Conservation (phyloP, 2,329 filamentous ascomycete genomes). For the Microdochium bolleyi region DNA sequence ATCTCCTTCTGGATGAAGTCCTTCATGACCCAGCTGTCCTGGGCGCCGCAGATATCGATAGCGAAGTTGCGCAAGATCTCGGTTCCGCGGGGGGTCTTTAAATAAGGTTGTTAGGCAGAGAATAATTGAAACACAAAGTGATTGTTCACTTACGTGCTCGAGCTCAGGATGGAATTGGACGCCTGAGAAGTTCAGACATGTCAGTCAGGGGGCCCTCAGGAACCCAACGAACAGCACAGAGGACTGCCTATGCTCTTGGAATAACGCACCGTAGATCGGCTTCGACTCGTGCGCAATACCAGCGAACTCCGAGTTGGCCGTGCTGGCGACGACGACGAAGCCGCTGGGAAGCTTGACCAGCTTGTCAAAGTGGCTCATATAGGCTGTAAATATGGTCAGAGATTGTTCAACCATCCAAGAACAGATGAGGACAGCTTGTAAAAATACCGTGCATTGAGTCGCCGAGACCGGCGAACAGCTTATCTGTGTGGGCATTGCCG, state of each 20-base stretch:
- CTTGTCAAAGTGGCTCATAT: constrained; percentile 90
- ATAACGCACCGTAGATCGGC: constrained; percentile 54
- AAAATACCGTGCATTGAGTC: constrained; percentile 48
- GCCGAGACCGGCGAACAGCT: constrained; percentile 69
- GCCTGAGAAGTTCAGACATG: constrained; percentile 23
- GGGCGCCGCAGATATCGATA: constrained; percentile 70
- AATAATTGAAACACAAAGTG: not conserved
- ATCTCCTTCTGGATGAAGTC: constrained; percentile 80
- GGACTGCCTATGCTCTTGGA: not conserved
- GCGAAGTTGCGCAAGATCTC: constrained; percentile 76
- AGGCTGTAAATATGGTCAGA: constrained; percentile 33
- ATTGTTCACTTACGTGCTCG: constrained; percentile 1
- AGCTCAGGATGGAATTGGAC: constrained; percentile 84
- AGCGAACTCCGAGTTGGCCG: constrained; percentile 69
- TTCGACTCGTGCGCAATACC: constrained; percentile 66
- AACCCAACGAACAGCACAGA: too few species aligned
- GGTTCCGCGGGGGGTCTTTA: constrained; percentile 59
- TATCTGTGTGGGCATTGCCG: constrained; percentile 55
- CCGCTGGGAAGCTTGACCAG: constrained; percentile 63
- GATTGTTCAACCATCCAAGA: not conserved
- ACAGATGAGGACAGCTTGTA: not conserved
- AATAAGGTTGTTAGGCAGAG: constrained; percentile 21
- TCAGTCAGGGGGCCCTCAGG: not conserved
- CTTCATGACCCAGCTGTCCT: constrained; percentile 76
- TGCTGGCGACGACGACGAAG: constrained; percentile 68